Evolutionary conservation across 139 green algal genomes (phyloP).

Genomic region (Chlorella sp.): DNA sequence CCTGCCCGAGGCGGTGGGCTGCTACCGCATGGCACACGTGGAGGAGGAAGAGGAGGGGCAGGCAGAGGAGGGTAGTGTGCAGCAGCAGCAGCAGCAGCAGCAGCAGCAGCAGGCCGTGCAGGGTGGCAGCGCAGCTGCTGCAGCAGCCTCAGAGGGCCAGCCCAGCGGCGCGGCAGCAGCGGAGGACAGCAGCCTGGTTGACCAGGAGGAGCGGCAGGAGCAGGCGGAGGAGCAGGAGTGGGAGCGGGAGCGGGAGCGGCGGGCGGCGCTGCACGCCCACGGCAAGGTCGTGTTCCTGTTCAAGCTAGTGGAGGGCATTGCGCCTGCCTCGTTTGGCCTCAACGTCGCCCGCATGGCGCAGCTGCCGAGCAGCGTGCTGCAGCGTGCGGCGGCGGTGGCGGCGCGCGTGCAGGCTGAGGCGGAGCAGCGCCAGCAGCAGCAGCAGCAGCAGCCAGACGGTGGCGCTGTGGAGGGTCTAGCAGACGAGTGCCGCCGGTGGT

Average conservation of each 20-base stretch:
- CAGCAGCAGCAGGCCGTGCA: not conserved
- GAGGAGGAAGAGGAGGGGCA: constrained; percentile 31
- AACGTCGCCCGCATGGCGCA: constrained; percentile 89
- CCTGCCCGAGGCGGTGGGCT: constrained; percentile 27
- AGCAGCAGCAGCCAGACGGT: not conserved
- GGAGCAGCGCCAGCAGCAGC: not conserved
- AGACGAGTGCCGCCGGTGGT: not conserved
- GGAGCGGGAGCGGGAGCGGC: not conserved
- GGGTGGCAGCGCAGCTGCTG: not conserved
- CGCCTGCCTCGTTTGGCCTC: constrained; percentile 85
- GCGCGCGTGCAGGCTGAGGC: constrained; percentile 2
- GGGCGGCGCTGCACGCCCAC: not conserved
- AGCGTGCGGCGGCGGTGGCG: constrained; percentile 37
- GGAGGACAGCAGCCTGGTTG: not conserved
- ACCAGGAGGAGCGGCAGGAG: not conserved
- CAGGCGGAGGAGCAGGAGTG: not conserved
- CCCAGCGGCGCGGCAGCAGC: not conserved
- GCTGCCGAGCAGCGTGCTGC: constrained; percentile 60
- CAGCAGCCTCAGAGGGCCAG: not conserved
- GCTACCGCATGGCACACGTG: constrained; percentile 58
- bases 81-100: not conserved
- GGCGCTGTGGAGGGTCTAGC: not conserved
- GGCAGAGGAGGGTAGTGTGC: not conserved
- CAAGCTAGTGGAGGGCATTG: constrained; percentile 77
- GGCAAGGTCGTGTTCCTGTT: constrained; percentile 89